These are phyloP conservation scores for Trichophyton mentagrophytes DNA, from an alignment of 2,329 filamentous ascomycete genomes.

Conservation along the genomic window DNA sequence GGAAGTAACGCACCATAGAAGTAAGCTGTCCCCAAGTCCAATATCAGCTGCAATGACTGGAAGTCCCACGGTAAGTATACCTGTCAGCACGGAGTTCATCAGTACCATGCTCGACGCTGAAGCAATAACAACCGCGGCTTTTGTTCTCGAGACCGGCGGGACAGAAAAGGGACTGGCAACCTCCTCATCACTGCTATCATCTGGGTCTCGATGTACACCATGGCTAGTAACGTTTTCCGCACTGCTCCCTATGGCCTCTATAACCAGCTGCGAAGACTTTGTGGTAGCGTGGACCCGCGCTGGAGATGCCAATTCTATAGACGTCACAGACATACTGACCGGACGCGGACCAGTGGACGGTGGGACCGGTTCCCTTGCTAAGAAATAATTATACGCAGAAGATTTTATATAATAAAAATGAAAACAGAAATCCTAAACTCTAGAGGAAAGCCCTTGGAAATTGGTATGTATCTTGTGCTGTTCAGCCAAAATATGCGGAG, in stretches of 20 bases:
- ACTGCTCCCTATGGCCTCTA: not conserved
- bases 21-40: slow-evolving; percentile 13
- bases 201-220: not conserved
- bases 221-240: not conserved
- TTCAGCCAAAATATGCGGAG: not conserved
- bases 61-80: slow-evolving; percentile 16
- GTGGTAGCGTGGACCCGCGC: not conserved
- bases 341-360: not conserved
- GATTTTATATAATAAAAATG: not conserved
- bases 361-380: not conserved
- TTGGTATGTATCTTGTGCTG: not conserved
- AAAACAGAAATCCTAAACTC: not conserved
- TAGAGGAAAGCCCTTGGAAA: not conserved
- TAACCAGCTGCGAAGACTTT: not conserved
- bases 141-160: slow-evolving; percentile 2
- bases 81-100: slow-evolving; percentile 14
- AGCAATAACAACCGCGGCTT: slow-evolving; percentile 10
- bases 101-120: slow-evolving; percentile 14
- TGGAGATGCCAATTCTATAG: slow-evolving; percentile 1
- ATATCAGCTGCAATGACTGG: slow-evolving; percentile 17
- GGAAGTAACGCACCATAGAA: slow-evolving; percentile 15
- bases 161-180: not conserved
- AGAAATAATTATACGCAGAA: not conserved
- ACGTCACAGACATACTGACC: slow-evolving; percentile 1
- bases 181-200: slow-evolving; percentile 1